A percentile compares a stretch with the other conserved stretches of the same genome.
phyloP scores from a whole-genome alignment of 2,329 filamentous ascomycete species.

The Fusarium heterosporum region DNA sequence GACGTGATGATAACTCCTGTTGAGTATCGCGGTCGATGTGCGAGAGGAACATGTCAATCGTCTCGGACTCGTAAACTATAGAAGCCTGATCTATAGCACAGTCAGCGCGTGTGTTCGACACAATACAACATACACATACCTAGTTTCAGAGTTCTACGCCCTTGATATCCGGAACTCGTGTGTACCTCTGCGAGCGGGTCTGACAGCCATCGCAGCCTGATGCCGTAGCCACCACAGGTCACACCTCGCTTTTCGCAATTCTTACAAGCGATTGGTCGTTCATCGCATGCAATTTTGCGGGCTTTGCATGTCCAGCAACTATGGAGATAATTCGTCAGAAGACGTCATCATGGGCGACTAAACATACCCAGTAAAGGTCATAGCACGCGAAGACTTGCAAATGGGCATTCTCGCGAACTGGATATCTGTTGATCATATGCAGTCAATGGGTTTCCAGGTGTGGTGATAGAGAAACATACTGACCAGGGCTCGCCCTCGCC shows the following conservation, averaged over 20 bases:
- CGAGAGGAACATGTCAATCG: background rate
- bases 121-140: background rate
- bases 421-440: background rate
- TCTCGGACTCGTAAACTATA: background rate
- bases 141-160: background rate
- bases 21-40: background rate
- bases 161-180: background rate
- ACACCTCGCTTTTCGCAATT: conserved; percentile 8
- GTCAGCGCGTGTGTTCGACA: background rate
- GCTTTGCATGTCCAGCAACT: conserved; percentile 10
- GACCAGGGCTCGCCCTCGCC: background rate
- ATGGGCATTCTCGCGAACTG: background rate
- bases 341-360: background rate
- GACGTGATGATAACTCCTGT: background rate
- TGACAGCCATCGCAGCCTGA: background rate
- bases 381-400: background rate
- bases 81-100: background rate
- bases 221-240: background rate
- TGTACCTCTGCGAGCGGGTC: background rate
- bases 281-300: conserved; percentile 1
- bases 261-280: background rate
- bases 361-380: background rate
- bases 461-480: background rate
- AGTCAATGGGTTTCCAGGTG: background rate
- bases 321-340: background rate